Evolutionary conservation across 257 asterid species (phyloP).

Genomic region (Primulina eburnea): DNA sequence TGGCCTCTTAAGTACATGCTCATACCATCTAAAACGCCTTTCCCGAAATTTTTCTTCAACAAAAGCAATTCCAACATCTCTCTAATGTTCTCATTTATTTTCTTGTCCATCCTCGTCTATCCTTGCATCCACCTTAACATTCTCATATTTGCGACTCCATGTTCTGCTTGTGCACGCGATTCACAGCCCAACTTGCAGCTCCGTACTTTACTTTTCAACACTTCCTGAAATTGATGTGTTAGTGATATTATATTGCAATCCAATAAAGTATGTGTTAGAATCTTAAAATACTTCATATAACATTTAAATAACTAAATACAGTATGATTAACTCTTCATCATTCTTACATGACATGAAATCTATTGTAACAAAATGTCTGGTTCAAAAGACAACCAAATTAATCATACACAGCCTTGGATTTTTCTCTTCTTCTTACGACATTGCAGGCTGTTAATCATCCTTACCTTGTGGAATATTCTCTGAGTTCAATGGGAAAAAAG

Average conservation of each 20-base stretch:
- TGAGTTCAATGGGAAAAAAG: conserved; percentile 52
- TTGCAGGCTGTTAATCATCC: conserved; percentile 97
- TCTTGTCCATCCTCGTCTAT: too few species aligned
- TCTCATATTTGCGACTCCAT: too few species aligned
- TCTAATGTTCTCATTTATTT: too few species aligned
- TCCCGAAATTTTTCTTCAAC: too few species aligned
- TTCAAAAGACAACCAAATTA: neutral
- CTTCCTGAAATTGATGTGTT: neutral
- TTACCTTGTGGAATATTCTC: conserved; percentile 89
- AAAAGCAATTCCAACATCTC: too few species aligned
- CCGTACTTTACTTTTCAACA: neutral
- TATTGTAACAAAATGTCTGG: neutral
- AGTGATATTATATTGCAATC: neutral
- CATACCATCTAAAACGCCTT: neutral
- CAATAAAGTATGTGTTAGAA: too few species aligned
- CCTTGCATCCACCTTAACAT: too few species aligned
- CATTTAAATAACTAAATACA: neutral
- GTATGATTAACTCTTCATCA: neutral
- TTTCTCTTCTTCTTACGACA: conserved; percentile 3
- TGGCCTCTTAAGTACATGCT: neutral
- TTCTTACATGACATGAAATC: neutral
- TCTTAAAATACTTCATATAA: neutral
- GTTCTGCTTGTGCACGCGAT: too few species aligned
- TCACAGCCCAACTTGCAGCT: neutral
- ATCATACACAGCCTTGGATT: neutral